Evolutionary conservation across 192 early-diverging fungal genomes (phyloP).

Genomic region (Coemansia sp.): DNA sequence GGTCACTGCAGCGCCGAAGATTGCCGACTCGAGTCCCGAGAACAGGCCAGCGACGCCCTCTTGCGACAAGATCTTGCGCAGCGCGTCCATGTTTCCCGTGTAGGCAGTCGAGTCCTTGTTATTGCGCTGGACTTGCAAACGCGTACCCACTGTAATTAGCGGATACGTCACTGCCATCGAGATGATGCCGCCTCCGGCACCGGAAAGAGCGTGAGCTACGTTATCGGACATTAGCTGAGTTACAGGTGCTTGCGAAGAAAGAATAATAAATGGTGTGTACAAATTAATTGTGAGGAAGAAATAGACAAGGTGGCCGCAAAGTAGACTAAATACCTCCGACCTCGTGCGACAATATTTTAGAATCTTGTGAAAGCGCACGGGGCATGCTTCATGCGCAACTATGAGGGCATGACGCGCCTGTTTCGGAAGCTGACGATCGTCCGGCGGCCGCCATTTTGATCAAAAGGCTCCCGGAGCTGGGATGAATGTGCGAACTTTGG

Average conservation of each 20-base stretch:
- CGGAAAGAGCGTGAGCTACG: conserved; percentile 76
- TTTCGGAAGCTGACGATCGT: background rate
- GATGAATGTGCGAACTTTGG: background rate
- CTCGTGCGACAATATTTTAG: background rate
- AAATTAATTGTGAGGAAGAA: conserved; percentile 4
- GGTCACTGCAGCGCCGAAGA: conserved; percentile 96
- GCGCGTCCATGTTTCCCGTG: conserved; percentile 64
- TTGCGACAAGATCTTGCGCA: conserved; percentile 82
- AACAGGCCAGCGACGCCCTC: conserved; percentile 90
- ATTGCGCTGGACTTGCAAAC: conserved; percentile 76
- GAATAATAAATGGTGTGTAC: background rate
- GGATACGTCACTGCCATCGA: conserved; percentile 95
- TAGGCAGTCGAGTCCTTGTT: conserved; percentile 59
- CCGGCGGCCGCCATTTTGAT: background rate
- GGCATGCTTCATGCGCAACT: background rate
- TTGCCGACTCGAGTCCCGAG: conserved; percentile 89
- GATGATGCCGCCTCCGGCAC: conserved; percentile 85
- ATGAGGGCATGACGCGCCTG: background rate
- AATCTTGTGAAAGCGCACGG: conserved; percentile 9
- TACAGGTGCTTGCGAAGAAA: background rate
- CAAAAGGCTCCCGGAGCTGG: background rate
- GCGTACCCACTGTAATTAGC: conserved; percentile 73
- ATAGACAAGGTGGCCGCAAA: background rate
- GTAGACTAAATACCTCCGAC: background rate
- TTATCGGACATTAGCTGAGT: conserved; percentile 65